Evolutionary conservation across 371 early-diverging fungal genomes (phyloP).

Genomic region (Paraphysoderma sedebokerense): DNA sequence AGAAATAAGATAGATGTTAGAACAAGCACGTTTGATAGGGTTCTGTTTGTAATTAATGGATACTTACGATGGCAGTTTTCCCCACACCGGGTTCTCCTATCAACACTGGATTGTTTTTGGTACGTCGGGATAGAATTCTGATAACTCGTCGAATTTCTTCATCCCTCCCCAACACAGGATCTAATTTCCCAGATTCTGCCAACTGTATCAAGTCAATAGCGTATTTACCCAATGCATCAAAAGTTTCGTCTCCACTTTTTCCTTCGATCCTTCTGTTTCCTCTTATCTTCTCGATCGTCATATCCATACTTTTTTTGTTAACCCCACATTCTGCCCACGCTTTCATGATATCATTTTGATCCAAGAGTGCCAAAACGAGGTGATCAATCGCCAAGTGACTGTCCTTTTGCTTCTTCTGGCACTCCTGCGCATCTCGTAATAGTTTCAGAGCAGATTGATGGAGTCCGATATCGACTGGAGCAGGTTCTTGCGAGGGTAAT

Average conservation of each 20-base stretch:
- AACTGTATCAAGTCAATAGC: conserved; percentile 60
- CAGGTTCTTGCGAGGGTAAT: conserved; percentile 71
- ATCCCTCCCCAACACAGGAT: conserved; percentile 67
- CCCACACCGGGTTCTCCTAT: conserved; percentile 82
- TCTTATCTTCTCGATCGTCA: conserved; percentile 58
- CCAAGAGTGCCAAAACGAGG: conserved; percentile 59
- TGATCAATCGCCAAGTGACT: conserved; percentile 77
- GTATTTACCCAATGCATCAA: conserved; percentile 77
- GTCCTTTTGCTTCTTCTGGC: conserved; percentile 66
- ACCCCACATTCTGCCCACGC: conserved; percentile 51
- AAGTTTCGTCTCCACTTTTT: conserved; percentile 63
- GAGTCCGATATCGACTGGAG: conserved; percentile 54
- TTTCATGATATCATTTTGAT: conserved; percentile 35
- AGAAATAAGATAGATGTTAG: too few relatives aligned
- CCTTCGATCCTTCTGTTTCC: conserved; percentile 72
- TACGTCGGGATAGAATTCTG: conserved; percentile 41
- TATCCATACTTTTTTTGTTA: conserved; percentile 48
- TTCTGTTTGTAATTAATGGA: too few relatives aligned
- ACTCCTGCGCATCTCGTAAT: conserved; percentile 47
- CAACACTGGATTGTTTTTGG: conserved; percentile 33
- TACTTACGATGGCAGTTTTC: conserved; percentile 92
- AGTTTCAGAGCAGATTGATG: conserved; percentile 38
- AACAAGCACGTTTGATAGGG: too few relatives aligned
- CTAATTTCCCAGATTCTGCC: conserved; percentile 49
- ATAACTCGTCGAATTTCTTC: conserved; percentile 56